Conservation (phyloP, 208 protist genomes). For the Leishmania arabica region DNA sequence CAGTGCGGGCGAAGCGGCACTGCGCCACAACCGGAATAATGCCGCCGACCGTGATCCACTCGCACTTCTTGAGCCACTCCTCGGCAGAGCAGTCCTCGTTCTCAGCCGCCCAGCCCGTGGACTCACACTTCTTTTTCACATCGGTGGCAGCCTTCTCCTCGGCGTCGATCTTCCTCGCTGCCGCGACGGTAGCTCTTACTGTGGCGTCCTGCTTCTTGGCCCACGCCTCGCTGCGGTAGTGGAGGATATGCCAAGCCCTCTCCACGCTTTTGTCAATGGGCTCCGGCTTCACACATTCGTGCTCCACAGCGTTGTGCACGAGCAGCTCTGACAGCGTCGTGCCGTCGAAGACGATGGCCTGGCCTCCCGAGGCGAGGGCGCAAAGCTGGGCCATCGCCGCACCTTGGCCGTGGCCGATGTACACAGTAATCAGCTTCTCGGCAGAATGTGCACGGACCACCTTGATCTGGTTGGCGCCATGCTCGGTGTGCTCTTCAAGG, state of each 20-base stretch:
- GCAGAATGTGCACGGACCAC: constrained; percentile 19
- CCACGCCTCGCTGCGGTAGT: constrained; percentile 30
- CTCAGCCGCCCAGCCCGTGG: constrained; percentile 13
- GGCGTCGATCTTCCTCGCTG: constrained; percentile 17
- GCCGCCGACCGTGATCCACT: constrained; percentile 29
- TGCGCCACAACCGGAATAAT: constrained; percentile 29
- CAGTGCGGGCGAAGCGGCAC: constrained; percentile 33
- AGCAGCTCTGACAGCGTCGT: constrained; percentile 42
- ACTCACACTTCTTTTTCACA: constrained; percentile 5
- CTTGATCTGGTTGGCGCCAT: constrained; percentile 39
- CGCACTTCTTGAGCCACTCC: constrained; percentile 37
- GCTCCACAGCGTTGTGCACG: constrained; percentile 33
- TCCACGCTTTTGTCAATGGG: constrained; percentile 19
- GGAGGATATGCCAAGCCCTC: constrained; percentile 35
- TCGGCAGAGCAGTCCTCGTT: constrained; percentile 25
- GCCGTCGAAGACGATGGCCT: constrained; percentile 49
- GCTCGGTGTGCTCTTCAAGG: constrained; percentile 52
- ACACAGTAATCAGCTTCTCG: constrained; percentile 37
- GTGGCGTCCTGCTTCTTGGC: constrained; percentile 21
- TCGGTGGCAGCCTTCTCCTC: constrained; percentile 15
- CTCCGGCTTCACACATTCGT: constrained; percentile 29
- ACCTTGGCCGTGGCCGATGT: constrained; percentile 53
- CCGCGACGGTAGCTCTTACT: not conserved
- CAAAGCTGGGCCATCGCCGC: constrained; percentile 46
- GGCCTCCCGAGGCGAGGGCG: constrained; percentile 32